Evolutionary conservation across 78 protist species (phyloP), one percentile per base, ranked within the genome.

Genomic region (Paratrimastix pyriformis): DNA sequence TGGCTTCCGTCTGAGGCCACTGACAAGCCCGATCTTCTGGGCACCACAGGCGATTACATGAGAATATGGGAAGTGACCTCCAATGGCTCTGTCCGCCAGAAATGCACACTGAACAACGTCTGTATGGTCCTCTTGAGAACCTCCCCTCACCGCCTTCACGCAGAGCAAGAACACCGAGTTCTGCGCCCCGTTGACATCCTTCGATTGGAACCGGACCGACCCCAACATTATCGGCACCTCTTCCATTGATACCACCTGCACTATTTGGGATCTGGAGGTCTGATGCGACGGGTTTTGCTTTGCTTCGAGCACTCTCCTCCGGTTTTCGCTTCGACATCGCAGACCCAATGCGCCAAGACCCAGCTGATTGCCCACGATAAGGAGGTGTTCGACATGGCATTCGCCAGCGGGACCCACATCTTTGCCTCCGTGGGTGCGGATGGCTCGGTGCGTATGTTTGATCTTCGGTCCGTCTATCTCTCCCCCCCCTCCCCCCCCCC

Each of bases 291-390:
- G 7, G 38, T 57, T 18, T 57, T 4, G 9, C 37, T 32, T 4
- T 26, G 42, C 18, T 62, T 29, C 38, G 21, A 11, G 8, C 42
- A 35, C 33, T 18, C 37, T 44, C 4, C 42, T 13, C 30, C 8
- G 43, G 2, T 37, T 21, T 18, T 52, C 26, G 60, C 44, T 2
- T 45, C 38, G 35, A 18, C 52, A 9, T 11, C 18, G 38, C 13
- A 18, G 55, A 39, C 54, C 21, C 24, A 48, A 54, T 70, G 79
- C 71, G 86, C 91, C 1, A 75, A 65, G 57, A 90, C 96, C n/a
- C 98, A 96, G 82, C 84, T 96, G 35, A 96, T 96, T 55, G 99
- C 99, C 13, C 99, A 96, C 80, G 99, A 96, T 74, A 90, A 93
- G 46, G 99, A 96, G 44, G 99, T 96, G 15, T 96, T 72, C 66